Evolutionary conservation across 2,329 filamentous ascomycete species (phyloP), one percentile per base, ranked within the genome.

Genomic region (Macrophomina tecta): DNA sequence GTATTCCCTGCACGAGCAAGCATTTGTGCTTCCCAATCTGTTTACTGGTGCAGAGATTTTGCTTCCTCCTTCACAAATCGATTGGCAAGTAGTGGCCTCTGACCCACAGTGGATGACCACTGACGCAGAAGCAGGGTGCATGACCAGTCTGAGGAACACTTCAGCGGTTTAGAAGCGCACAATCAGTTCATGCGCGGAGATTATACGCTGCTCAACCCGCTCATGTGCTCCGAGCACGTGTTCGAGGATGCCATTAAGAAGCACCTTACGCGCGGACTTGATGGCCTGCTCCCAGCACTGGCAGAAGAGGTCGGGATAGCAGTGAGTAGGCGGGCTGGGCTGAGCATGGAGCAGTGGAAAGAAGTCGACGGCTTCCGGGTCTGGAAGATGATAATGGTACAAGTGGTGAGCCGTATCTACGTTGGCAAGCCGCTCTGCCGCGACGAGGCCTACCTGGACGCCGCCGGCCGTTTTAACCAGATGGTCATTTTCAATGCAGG

Each of bases 121-220:
- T 38, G 36, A 38, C 23, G 28, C 12, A 6, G 9, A 28, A 8
- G 16, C 46, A 49, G 63, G 63, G 14, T 65, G 4, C 63, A 65
- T 32, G 63, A 65, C 28, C 63, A 65, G 23, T 52, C 63, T 1
- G 63, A 65, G 32, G 40, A 12, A 9, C 32, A 30, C 12, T 40
- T 65, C 63, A 65, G 51, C 51, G 30, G 49, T 18, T 40, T 65
- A n/a, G 51, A 65, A 28, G 63, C 63, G 5, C 63, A 65, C 30
- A 32, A 48, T 28, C 49, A 65, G 36, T 65, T 65, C 63, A 65
- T 65, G 63, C 63, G 63, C 6, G 63, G 49, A 6, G 63, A 65
- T 18, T 58, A 46, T 8, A 65, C 63, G 6, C 42, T 65, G 12
- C 51, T 65, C 8, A 28, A 65, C 18, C 49, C 48, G 8, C 30